Evolutionary conservation across 768 basidiomycete genomes (phyloP).

Genomic region (Kwoniella heveanensis): DNA sequence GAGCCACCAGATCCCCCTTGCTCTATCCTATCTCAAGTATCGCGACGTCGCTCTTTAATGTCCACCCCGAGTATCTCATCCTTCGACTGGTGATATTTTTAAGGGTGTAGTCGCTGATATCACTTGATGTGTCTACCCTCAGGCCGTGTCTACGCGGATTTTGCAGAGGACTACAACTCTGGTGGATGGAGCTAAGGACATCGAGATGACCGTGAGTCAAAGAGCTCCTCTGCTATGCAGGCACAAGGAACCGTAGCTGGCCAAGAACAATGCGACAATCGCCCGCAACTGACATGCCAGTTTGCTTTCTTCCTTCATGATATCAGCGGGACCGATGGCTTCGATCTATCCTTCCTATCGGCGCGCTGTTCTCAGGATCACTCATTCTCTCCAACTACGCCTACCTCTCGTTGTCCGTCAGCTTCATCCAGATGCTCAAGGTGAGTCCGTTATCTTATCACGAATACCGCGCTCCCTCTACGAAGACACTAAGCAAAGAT

Average conservation of each 20-base stretch:
- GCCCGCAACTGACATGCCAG: not conserved
- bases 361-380: conserved; percentile 87
- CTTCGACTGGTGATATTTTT: too few relatives aligned
- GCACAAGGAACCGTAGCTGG: too few relatives aligned
- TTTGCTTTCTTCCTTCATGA: not conserved
- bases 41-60: too few relatives aligned
- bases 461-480: not conserved
- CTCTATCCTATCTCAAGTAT: too few relatives aligned
- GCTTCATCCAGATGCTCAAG: conserved; percentile 98
- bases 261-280: not conserved
- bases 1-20: conserved; percentile 55
- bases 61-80: too few relatives aligned
- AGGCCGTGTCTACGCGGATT: conserved; percentile 51
- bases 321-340: conserved; percentile 61
- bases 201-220: conserved; percentile 64
- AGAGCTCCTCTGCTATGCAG: too few relatives aligned
- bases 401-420: conserved; percentile 83
- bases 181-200: conserved; percentile 54
- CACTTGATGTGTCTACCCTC: not conserved
- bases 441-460: conserved; percentile 56
- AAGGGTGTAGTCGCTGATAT: not conserved
- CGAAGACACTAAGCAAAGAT: not conserved
- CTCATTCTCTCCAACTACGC: conserved; percentile 91
- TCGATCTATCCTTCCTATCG: conserved; percentile 88
- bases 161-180: conserved; percentile 53